Percentiles rank a stretch among this genome's conserved stretches.
phyloP scores from a whole-genome alignment of 2,329 filamentous ascomycete genomes.

The Ophiostoma populinum region DNA sequence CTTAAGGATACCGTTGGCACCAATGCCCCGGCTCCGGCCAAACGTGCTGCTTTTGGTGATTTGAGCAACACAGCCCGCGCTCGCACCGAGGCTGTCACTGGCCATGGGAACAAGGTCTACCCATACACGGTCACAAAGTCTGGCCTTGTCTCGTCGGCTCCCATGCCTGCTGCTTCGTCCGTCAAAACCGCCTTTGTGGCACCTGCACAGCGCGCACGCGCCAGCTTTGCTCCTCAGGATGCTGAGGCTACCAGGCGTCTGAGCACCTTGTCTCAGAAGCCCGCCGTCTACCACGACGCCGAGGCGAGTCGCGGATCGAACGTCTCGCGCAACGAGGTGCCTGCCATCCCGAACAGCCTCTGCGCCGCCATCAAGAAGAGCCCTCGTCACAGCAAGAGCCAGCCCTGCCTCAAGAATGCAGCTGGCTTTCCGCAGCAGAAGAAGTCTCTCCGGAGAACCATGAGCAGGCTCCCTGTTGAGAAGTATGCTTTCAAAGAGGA shows the following conservation, averaged over 20 bases:
- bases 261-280: slow-evolving; percentile 2
- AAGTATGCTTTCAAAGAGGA: slow-evolving; percentile 3
- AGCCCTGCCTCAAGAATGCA: slow-evolving; percentile 29
- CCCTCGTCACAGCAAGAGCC: slow-evolving; percentile 34
- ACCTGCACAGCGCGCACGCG: slow-evolving; percentile 8
- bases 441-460: slow-evolving; percentile 9
- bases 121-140: background rate
- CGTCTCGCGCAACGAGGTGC: background rate
- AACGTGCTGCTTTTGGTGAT: slow-evolving; percentile 67
- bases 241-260: slow-evolving; percentile 1
- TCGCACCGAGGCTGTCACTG: slow-evolving; percentile 1
- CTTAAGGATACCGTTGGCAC: slow-evolving; percentile 27
- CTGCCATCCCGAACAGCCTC: background rate
- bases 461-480: slow-evolving; percentile 10
- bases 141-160: slow-evolving; percentile 2
- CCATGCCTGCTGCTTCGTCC: slow-evolving; percentile 12
- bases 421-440: slow-evolving; percentile 6
- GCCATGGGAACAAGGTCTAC: slow-evolving; percentile 17
- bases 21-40: slow-evolving; percentile 45
- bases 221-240: slow-evolving; percentile 1
- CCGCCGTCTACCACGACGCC: background rate
- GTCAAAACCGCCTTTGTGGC: slow-evolving; percentile 6
- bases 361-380: slow-evolving; percentile 12
- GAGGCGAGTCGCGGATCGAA: background rate
- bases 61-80: slow-evolving; percentile 44